These are phyloP conservation scores for Lactarius tabidus DNA, from an alignment of 768 basidiomycete species.

Conservation along the genomic window DNA sequence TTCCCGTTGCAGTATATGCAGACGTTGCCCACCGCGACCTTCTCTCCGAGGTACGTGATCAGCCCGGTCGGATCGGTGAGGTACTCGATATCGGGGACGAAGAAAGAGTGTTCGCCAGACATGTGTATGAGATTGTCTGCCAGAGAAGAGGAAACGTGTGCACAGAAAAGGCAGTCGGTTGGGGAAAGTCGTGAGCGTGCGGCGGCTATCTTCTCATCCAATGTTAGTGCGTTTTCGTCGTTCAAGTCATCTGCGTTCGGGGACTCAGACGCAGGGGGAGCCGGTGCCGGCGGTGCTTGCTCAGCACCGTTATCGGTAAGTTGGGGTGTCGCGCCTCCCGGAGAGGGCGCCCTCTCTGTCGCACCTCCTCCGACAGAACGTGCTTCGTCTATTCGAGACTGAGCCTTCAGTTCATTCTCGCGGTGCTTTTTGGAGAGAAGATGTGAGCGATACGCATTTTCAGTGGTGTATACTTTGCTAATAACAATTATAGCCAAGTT, in stretches of 20 bases:
- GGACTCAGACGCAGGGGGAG: constrained; percentile 24
- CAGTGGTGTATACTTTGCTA: constrained; percentile 86
- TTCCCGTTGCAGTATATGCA: constrained; percentile 89
- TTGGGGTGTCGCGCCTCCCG: constrained; percentile 8
- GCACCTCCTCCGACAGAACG: constrained; percentile 12
- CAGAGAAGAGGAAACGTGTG: constrained; percentile 45
- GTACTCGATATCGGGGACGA: constrained; percentile 91
- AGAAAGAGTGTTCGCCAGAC: constrained; percentile 85
- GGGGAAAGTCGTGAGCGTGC: constrained; percentile 60
- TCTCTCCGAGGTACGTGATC: constrained; percentile 83
- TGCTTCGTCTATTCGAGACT: constrained; percentile 28
- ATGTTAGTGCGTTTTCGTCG: constrained; percentile 36
- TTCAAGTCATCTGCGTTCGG: constrained; percentile 31
- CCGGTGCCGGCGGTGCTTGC: background rate
- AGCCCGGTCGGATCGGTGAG: constrained; percentile 82
- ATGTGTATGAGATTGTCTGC: constrained; percentile 81
- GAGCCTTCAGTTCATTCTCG: constrained; percentile 60
- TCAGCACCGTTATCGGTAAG: background rate
- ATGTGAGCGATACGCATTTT: constrained; percentile 88
- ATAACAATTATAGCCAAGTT: background rate
- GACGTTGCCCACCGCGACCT: constrained; percentile 87
- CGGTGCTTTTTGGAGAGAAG: constrained; percentile 85
- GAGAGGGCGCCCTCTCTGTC: background rate
- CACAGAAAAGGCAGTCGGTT: constrained; percentile 84
- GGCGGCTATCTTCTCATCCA: constrained; percentile 72